A percentile compares a stretch with the other conserved stretches of the same genome.
These are phyloP conservation scores for Cladophialophora psammophila DNA, from an alignment of 2,329 filamentous ascomycete genomes.

Conservation along the genomic window DNA sequence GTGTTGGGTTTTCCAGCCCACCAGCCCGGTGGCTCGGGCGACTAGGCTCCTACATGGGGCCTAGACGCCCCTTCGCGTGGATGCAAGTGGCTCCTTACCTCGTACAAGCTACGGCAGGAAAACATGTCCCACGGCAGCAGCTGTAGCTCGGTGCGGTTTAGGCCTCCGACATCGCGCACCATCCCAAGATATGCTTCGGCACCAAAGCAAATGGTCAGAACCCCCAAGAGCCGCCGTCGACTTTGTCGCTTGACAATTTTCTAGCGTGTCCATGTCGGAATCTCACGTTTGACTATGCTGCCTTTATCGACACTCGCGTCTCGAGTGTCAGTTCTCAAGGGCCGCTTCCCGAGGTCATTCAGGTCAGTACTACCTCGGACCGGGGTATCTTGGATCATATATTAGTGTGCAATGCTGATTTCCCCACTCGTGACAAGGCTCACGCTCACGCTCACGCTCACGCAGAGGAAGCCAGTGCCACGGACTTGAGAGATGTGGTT, in stretches of 20 bases:
- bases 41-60: too few species aligned
- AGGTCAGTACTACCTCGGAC: background rate
- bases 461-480: background rate
- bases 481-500: background rate
- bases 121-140: background rate
- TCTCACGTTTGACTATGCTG: background rate
- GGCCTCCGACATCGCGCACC: background rate
- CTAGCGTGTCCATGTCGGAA: slow-evolving; percentile 1
- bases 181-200: background rate
- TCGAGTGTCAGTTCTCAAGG: background rate
- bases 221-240: background rate
- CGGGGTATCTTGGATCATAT: background rate
- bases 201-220: background rate
- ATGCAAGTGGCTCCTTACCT: background rate
- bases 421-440: background rate
- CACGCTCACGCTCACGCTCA: background rate
- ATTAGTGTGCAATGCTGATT: background rate
- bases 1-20: background rate
- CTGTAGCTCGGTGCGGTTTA: background rate
- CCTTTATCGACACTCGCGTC: background rate
- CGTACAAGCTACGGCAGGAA: background rate
- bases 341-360: background rate
- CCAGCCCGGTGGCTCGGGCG: background rate
- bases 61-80: background rate
- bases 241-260: background rate